Evolutionary conservation across 352 stramenopile genomes (phyloP).

Genomic region (Phytophthora pisi): DNA sequence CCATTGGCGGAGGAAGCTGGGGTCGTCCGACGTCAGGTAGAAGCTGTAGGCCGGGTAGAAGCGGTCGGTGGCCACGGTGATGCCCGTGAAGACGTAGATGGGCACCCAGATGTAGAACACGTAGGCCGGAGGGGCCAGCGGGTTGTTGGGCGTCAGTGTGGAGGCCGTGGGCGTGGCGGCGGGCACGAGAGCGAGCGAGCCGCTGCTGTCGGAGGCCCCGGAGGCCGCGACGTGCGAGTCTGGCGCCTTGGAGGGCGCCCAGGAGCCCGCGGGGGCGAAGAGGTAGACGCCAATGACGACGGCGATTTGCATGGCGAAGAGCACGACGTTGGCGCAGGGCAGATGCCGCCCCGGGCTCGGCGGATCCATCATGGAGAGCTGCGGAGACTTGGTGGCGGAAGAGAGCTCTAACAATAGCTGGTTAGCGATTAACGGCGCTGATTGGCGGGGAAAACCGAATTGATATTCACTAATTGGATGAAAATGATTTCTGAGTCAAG

Average conservation of each 20-base stretch:
- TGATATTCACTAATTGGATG: conserved; percentile 11
- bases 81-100: conserved; percentile 54
- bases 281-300: conserved; percentile 29
- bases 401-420: conserved; percentile 2
- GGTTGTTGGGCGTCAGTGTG: conserved; percentile 38
- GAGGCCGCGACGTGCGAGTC: conserved; percentile 3
- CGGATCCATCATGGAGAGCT: conserved; percentile 24
- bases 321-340: conserved; percentile 38
- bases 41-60: conserved; percentile 65
- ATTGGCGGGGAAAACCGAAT: conserved; percentile 27
- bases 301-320: conserved; percentile 38
- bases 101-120: conserved; percentile 60
- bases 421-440: conserved; percentile 9
- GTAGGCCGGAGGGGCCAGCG: conserved; percentile 51
- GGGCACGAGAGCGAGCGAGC: conserved; percentile 16
- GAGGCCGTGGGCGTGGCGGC: conserved; percentile 21
- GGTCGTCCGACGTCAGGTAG: conserved; percentile 55
- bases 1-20: conserved; percentile 54
- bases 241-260: conserved; percentile 17
- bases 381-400: conserved; percentile 7
- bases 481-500: conserved; percentile 34
- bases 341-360: conserved; percentile 28
- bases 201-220: conserved; percentile 32
- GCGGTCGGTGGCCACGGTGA: conserved; percentile 54
- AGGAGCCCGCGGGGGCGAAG: conserved; percentile 43